Evolutionary conservation across 345 rosid genomes (phyloP).

Genomic region (Boechera retrofracta): DNA sequence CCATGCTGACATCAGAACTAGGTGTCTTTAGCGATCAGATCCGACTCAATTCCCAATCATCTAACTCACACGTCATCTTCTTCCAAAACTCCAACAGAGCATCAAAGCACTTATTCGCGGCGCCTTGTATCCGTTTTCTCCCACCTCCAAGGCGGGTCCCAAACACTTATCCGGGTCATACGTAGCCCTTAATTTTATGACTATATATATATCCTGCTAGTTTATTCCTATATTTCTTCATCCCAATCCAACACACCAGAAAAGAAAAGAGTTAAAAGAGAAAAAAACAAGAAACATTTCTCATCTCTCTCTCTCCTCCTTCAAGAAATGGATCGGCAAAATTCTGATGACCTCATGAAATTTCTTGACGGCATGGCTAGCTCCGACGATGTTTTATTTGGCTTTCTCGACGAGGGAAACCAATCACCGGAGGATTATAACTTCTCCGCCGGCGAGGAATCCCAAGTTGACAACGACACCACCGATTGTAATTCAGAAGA

Average conservation of each 20-base stretch:
- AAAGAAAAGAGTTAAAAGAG: background rate
- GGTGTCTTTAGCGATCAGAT: conserved; percentile 47
- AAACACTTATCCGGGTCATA: conserved; percentile 21
- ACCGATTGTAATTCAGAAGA: conserved; percentile 48
- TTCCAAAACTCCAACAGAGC: conserved; percentile 31
- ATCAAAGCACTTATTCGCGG: conserved; percentile 51
- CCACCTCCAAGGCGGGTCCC: conserved; percentile 39
- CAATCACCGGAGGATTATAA: conserved; percentile 44
- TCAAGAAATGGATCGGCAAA: conserved; percentile 41
- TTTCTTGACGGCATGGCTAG: conserved; percentile 63
- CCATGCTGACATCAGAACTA: conserved; percentile 49
- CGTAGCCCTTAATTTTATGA: background rate
- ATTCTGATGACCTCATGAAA: conserved; percentile 55
- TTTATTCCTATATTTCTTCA: conserved; percentile 15
- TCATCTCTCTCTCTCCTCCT: conserved; percentile 22
- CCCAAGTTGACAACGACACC: conserved; percentile 43
- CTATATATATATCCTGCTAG: conserved; percentile 37
- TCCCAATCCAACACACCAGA: background rate
- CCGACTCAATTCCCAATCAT: conserved; percentile 20
- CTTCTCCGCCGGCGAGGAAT: conserved; percentile 28
- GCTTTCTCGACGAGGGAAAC: conserved; percentile 54
- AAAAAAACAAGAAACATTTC: background rate
- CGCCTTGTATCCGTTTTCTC: conserved; percentile 60
- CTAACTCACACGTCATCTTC: conserved; percentile 44
- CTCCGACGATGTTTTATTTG: conserved; percentile 66